Conservation (phyloP, 345 rosid genomes). For the Populus tremula region DNA sequence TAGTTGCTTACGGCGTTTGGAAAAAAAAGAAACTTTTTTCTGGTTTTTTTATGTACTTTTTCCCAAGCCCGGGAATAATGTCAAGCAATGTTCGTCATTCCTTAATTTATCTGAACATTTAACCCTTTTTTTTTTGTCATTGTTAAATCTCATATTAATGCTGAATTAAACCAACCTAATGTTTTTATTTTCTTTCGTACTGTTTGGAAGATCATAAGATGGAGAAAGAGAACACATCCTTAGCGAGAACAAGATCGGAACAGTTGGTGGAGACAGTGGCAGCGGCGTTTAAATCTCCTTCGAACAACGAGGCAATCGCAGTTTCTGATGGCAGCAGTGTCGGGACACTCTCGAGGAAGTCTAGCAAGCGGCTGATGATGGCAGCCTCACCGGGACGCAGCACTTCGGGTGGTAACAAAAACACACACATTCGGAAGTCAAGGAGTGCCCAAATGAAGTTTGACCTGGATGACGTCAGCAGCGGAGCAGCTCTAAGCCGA, state of each 20-base stretch:
- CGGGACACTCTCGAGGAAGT: slow-evolving; percentile 56
- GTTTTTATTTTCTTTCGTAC: not conserved
- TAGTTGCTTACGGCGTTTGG: too few species aligned
- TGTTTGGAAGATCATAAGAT: not conserved
- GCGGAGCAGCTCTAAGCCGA: slow-evolving; percentile 87
- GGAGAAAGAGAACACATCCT: slow-evolving; percentile 56
- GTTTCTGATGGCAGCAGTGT: slow-evolving; percentile 24
- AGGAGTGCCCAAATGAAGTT: slow-evolving; percentile 78
- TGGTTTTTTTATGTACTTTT: not conserved
- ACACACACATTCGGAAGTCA: slow-evolving; percentile 76
- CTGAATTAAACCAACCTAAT: too few species aligned
- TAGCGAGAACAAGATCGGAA: slow-evolving; percentile 78
- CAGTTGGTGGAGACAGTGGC: slow-evolving; percentile 66
- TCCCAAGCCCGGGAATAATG: not conserved
- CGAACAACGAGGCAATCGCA: slow-evolving; percentile 17
- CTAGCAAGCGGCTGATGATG: slow-evolving; percentile 57
- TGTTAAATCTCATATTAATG: not conserved
- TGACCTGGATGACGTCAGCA: slow-evolving; percentile 71
- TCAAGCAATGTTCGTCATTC: not conserved
- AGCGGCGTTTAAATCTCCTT: slow-evolving; percentile 66
- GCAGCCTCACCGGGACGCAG: slow-evolving; percentile 63
- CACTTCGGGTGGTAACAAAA: slow-evolving; percentile 35
- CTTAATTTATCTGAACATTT: not conserved
- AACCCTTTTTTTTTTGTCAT: not conserved
- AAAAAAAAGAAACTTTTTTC: too few species aligned